A percentile compares a stretch with the other conserved stretches of the same genome.
Conservation (phyloP, 2,329 filamentous ascomycete species). For the Chlorencoelia australis region DNA sequence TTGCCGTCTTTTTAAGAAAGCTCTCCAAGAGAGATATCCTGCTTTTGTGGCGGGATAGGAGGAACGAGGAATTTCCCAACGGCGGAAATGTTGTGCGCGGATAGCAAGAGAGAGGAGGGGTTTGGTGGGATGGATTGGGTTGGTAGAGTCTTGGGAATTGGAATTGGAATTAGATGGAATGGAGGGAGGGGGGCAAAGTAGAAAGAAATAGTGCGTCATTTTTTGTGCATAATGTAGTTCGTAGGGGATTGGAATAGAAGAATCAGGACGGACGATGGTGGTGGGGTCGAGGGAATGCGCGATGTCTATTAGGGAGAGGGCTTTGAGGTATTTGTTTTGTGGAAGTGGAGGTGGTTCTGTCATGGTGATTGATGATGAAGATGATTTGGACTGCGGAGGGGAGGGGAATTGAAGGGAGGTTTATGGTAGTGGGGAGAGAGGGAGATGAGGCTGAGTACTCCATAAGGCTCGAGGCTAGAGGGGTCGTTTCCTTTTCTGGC, state of each 20-base stretch:
- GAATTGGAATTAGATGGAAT: too few relatives aligned
- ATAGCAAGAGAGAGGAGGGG: slow-evolving; percentile 64
- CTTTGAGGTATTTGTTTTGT: slow-evolving; percentile 34
- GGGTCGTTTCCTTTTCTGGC: too few relatives aligned
- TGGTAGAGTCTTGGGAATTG: too few relatives aligned
- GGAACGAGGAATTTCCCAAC: slow-evolving; percentile 70
- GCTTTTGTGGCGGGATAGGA: slow-evolving; percentile 63
- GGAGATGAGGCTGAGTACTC: too few relatives aligned
- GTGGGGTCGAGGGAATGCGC: slow-evolving; percentile 62
- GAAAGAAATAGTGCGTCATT: slow-evolving; percentile 64
- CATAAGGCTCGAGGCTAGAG: too few relatives aligned
- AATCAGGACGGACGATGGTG: slow-evolving; percentile 35
- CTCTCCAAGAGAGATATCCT: slow-evolving; percentile 75
- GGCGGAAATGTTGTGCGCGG: slow-evolving; percentile 73
- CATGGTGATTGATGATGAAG: too few relatives aligned
- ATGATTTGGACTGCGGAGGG: too few relatives aligned
- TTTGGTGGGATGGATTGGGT: too few relatives aligned
- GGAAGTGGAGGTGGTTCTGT: too few relatives aligned
- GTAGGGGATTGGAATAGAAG: slow-evolving; percentile 44
- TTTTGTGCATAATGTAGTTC: slow-evolving; percentile 75
- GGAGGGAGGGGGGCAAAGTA: slow-evolving; percentile 50
- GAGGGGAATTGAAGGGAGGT: too few relatives aligned
- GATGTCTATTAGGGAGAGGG: slow-evolving; percentile 60
- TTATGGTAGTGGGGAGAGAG: too few relatives aligned
- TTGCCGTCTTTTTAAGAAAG: slow-evolving; percentile 62